These are phyloP conservation scores for Epichloe baconii DNA, from an alignment of 2,329 filamentous ascomycete genomes.

Conservation along the genomic window DNA sequence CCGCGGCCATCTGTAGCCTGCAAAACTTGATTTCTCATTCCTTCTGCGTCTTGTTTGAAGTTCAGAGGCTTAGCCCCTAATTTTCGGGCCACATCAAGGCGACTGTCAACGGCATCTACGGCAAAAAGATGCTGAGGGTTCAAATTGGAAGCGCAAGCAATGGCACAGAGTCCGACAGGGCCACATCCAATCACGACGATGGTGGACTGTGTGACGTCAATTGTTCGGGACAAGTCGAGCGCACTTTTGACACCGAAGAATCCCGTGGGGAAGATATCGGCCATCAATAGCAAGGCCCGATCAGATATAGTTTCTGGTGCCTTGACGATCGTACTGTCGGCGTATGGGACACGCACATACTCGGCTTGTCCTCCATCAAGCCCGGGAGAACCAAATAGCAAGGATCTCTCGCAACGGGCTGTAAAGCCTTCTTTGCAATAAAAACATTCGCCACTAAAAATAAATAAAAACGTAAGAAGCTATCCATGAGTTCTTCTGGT, in stretches of 20 bases:
- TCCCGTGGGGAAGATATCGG: constrained; percentile 81
- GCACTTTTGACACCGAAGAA: constrained; percentile 75
- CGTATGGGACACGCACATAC: constrained; percentile 68
- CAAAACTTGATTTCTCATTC: constrained; percentile 54
- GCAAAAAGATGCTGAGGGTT: constrained; percentile 66
- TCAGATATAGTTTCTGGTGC: constrained; percentile 56
- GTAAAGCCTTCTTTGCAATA: constrained; percentile 70
- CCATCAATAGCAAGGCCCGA: constrained; percentile 71
- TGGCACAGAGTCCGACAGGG: constrained; percentile 71
- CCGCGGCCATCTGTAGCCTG: constrained; percentile 68
- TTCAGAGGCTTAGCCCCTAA: constrained; percentile 78
- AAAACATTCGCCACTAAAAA: constrained; percentile 51
- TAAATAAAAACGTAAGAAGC: background rate
- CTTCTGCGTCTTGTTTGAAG: constrained; percentile 49
- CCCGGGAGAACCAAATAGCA: constrained; percentile 54
- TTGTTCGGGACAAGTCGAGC: constrained; percentile 44
- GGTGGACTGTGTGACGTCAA: constrained; percentile 37
- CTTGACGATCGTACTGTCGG: constrained; percentile 68
- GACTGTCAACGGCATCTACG: constrained; percentile 62
- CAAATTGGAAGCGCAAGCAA: constrained; percentile 64
- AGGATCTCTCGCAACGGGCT: constrained; percentile 58
- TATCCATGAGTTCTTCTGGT: background rate
- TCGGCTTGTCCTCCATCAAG: constrained; percentile 75
- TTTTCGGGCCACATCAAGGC: constrained; percentile 57
- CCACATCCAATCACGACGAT: constrained; percentile 78